A percentile compares a stretch with the other conserved stretches of the same genome.
These are phyloP conservation scores for Mucor lusitanicus DNA, from an alignment of 371 early-diverging fungal species.

Conservation along the genomic window DNA sequence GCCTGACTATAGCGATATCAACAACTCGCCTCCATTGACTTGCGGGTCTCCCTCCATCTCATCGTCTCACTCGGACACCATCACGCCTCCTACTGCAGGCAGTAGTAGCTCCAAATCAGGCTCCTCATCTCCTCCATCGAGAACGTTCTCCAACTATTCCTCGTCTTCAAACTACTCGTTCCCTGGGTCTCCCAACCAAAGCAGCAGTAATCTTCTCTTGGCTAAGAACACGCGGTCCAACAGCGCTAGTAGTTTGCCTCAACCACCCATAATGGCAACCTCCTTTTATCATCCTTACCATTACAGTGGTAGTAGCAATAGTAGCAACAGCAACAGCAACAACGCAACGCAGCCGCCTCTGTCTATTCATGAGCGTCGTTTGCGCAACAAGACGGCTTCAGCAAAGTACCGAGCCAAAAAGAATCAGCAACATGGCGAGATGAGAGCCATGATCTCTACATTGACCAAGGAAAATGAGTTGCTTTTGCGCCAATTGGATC, in stretches of 20 bases:
- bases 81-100: conserved; percentile 4
- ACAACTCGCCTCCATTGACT: neutral
- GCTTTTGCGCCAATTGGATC: conserved; percentile 52
- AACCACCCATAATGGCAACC: neutral
- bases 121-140: conserved; percentile 7
- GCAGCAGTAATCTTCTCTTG: neutral
- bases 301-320: neutral
- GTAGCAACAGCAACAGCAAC: neutral
- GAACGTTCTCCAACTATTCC: conserved; percentile 5
- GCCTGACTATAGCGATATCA: neutral
- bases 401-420: conserved; percentile 71
- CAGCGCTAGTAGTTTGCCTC: neutral
- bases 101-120: neutral
- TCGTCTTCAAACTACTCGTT: conserved; percentile 7
- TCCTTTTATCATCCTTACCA: neutral
- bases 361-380: conserved; percentile 57
- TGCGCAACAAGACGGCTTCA: conserved; percentile 66
- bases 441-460: conserved; percentile 47
- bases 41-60: conserved; percentile 14
- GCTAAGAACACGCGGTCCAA: neutral
- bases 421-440: conserved; percentile 64
- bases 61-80: conserved; percentile 1
- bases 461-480: conserved; percentile 59
- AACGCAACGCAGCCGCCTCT: conserved; percentile 22
- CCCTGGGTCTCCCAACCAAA: neutral